Evolutionary conservation across 345 rosid species (phyloP), one percentile per base, ranked within the genome.

Genomic region (Psidium friedrichsthalianum): DNA sequence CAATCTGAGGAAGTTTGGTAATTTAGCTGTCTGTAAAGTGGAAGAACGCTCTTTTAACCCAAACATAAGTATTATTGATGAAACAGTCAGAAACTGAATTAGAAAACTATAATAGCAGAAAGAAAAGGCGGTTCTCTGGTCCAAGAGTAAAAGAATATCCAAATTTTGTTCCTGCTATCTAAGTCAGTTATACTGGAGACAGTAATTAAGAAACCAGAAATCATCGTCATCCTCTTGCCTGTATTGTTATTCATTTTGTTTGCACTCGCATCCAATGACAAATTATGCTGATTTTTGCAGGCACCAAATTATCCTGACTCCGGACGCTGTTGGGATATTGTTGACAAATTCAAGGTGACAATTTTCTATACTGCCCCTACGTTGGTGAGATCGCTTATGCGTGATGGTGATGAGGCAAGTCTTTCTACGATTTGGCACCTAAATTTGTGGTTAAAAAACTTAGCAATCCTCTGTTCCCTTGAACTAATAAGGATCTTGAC

Each of bases 321-420:
- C 69, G 99, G 99, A 82, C 96, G 99, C 52, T 93, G 96, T 89
- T 97, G 99, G 99, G 96, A 96, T 59, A 95, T 97, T 85, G 98
- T 97, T 86, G 99, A 97, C 93, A 97, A 97, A 90, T 95, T 92
- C 92, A 95, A 94, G 85, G 91, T 97, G 91, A 91, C 99, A 29
- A 88, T 96, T 90, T 97, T 97, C 89, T 97, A 97, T 86, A 97
- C 98, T 61, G 98, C 99, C 42, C 99, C 99, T 9, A 95, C 99
- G 12, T 90, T 97, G 92, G 96, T 97, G 91, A 96, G 99, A 83
- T 95, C 98, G 80, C 98, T 97, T 89, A 97, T 97, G 98, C 98
- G 99, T 22, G 98, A 92, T 13, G 95, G 98, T 64, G 91, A 92
- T 84, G 90, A 92, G 98, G 99, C 88, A 92, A 89, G 91, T 69